Evolutionary conservation across 768 basidiomycete genomes (phyloP).

Genomic region (Pleurotus pulmonarius): DNA sequence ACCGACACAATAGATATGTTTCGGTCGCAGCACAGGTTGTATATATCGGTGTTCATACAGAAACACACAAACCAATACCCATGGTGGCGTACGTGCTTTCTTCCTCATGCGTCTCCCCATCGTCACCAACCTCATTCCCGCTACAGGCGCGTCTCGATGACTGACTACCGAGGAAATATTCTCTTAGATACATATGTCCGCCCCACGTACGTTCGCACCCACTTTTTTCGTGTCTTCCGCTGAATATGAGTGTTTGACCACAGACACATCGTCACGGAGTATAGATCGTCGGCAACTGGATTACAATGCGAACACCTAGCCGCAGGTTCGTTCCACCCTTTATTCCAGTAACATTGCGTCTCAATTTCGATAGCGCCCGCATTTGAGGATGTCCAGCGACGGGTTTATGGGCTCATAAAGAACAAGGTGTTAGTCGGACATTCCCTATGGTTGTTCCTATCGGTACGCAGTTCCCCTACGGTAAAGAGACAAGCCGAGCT

Average conservation of each 20-base stretch:
- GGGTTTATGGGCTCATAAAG: constrained; percentile 36
- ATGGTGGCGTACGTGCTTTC: constrained; percentile 46
- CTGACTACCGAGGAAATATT: constrained; percentile 42
- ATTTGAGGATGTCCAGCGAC: constrained; percentile 45
- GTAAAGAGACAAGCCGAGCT: no score
- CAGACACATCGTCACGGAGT: constrained; percentile 46
- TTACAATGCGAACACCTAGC: constrained; percentile 34
- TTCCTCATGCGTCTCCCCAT: no score
- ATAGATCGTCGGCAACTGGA: constrained; percentile 43
- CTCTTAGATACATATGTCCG: constrained; percentile 49
- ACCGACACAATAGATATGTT: constrained; percentile 35
- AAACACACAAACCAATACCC: constrained; percentile 33
- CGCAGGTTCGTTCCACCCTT: constrained; percentile 26
- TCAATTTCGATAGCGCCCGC: constrained; percentile 32
- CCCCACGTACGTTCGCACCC: constrained; percentile 40
- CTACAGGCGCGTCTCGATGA: constrained; percentile 45
- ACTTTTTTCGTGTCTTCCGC: not conserved
- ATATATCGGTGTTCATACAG: constrained; percentile 22
- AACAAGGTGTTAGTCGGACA: constrained; percentile 56
- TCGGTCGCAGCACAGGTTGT: constrained; percentile 43
- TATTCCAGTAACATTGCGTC: not conserved
- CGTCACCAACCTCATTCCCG: not conserved
- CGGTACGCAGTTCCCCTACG: constrained; percentile 31
- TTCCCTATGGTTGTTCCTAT: constrained; percentile 48
- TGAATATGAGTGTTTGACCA: not conserved